Conservation (phyloP, 2,329 filamentous ascomycete species). For the Rachicladosporium sp. region DNA sequence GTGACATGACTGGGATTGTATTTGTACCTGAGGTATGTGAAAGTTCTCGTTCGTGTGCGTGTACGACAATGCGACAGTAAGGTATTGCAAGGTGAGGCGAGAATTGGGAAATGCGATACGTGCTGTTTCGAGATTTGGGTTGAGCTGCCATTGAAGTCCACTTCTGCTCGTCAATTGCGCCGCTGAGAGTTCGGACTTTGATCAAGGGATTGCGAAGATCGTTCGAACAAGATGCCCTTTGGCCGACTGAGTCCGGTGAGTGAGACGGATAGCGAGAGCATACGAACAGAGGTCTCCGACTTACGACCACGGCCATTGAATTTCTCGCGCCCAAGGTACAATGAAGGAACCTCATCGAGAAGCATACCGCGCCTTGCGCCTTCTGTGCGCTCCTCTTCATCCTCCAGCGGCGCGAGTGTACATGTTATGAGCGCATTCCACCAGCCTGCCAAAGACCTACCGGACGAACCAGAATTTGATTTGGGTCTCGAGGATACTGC, state of each 20-base stretch:
- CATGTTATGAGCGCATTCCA: slow-evolving; percentile 1
- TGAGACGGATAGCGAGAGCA: slow-evolving; percentile 5
- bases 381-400: slow-evolving; percentile 3
- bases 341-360: slow-evolving; percentile 2
- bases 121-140: no score
- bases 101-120: no score
- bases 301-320: slow-evolving; percentile 13
- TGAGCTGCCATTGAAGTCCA: no score
- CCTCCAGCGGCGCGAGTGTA: slow-evolving; percentile 2
- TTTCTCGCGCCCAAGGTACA: slow-evolving; percentile 14
- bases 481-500: neutral
- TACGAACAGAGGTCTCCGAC: slow-evolving; percentile 4
- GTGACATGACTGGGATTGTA: no score
- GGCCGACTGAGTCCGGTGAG: slow-evolving; percentile 6
- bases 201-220: neutral
- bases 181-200: no score
- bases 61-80: no score
- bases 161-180: no score
- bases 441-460: neutral
- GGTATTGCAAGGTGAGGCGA: no score
- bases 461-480: slow-evolving; percentile 4
- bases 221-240: slow-evolving; percentile 3
- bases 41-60: no score
- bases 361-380: slow-evolving; percentile 1
- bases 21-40: no score